phyloP scores from a whole-genome alignment of 805 yeast genomes.

The Saturnispora gosingensis region DNA sequence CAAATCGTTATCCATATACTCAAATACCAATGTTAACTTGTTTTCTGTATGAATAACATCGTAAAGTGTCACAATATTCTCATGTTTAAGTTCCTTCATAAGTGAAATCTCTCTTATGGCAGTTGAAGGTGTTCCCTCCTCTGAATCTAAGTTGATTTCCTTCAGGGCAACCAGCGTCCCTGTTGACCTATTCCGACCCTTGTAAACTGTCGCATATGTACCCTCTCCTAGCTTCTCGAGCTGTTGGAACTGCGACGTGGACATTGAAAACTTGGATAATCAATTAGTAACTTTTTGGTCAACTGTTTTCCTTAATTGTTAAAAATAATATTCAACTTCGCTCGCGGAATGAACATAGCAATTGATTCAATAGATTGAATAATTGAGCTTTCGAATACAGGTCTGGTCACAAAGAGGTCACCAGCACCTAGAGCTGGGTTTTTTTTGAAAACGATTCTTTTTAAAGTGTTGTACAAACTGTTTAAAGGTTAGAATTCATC shows the following conservation, averaged over 20 bases:
- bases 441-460: too few species aligned
- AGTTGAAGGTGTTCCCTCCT: constrained; percentile 97
- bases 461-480: too few species aligned
- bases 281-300: background rate
- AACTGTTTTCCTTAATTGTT: background rate
- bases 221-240: constrained; percentile 90
- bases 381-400: too few species aligned
- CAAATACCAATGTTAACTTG: constrained; percentile 88
- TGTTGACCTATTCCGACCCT: constrained; percentile 76
- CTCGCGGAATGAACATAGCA: background rate
- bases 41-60: constrained; percentile 97
- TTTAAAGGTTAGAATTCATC: too few species aligned
- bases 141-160: constrained; percentile 89
- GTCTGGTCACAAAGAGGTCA: too few species aligned
- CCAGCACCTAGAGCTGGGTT: too few species aligned
- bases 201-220: constrained; percentile 97
- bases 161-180: constrained; percentile 90
- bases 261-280: background rate
- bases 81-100: constrained; percentile 90
- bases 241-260: constrained; percentile 36
- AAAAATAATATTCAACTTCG: background rate
- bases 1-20: constrained; percentile 85
- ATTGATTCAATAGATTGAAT: too few species aligned
- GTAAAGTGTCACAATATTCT: constrained; percentile 82
- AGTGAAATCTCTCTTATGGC: constrained; percentile 94